Conservation (phyloP, 768 basidiomycete genomes). For the Pilatotrama ljubarskyi region DNA sequence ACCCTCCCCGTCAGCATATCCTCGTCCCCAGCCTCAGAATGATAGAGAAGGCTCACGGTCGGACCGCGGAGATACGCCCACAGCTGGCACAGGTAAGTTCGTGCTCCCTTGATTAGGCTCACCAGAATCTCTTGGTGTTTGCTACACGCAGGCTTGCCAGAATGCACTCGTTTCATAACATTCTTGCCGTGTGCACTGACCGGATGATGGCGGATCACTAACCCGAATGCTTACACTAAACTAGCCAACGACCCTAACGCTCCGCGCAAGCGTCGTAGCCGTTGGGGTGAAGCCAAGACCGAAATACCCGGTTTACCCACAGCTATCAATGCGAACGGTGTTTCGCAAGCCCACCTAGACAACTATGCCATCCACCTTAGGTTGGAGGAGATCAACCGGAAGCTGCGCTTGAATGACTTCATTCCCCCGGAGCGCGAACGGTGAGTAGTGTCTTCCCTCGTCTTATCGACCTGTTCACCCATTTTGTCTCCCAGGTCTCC, state of each 20-base stretch:
- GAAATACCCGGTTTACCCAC: constrained; percentile 93
- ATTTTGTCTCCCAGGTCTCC: constrained; percentile 61
- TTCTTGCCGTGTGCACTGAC: constrained; percentile 30
- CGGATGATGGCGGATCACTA: constrained; percentile 53
- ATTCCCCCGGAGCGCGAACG: constrained; percentile 94
- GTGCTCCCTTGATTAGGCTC: constrained; percentile 13
- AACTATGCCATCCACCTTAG: constrained; percentile 96
- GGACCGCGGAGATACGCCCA: constrained; percentile 69
- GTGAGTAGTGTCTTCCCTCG: constrained; percentile 43
- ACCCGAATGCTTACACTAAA: constrained; percentile 41
- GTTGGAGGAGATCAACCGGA: constrained; percentile 96
- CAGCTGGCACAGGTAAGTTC: constrained; percentile 70
- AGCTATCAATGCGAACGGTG: constrained; percentile 89
- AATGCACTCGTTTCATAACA: constrained; percentile 18
- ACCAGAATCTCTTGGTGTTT: constrained; percentile 12
- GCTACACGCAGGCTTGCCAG: constrained; percentile 22
- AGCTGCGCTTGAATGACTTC: constrained; percentile 90
- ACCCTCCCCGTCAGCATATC: constrained; percentile 84
- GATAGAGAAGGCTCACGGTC: constrained; percentile 56
- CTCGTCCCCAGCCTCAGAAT: constrained; percentile 56
- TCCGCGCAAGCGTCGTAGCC: constrained; percentile 92
- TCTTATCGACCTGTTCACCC: constrained; percentile 6
- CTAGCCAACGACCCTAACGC: constrained; percentile 66
- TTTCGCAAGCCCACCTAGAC: constrained; percentile 94
- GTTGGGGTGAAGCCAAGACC: constrained; percentile 94